Conservation (phyloP, 2,329 filamentous ascomycete species). For the Pestalotiopsis sp. region DNA sequence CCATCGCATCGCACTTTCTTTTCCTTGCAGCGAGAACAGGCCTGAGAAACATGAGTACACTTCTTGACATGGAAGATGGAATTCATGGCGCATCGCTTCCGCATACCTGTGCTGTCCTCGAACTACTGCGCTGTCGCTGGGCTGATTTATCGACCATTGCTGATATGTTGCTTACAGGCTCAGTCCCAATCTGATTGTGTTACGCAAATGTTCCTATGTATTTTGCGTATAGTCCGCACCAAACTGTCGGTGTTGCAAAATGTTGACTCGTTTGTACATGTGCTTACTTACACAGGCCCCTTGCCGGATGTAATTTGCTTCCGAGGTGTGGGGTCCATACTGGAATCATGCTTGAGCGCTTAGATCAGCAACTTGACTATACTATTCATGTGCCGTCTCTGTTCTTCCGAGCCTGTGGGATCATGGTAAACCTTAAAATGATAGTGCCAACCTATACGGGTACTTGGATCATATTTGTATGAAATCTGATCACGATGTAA, state of each 20-base stretch:
- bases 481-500: not conserved
- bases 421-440: no score
- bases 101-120: not conserved
- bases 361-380: not conserved
- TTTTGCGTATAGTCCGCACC: not conserved
- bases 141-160: not conserved
- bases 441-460: no score
- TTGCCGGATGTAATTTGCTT: not conserved
- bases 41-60: not conserved
- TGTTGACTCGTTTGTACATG: not conserved
- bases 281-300: not conserved
- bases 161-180: not conserved
- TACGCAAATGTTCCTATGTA: not conserved
- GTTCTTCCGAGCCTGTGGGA: not conserved
- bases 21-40: not conserved
- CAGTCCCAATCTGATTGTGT: no score
- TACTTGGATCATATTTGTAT: no score
- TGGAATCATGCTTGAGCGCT: not conserved
- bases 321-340: not conserved
- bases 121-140: not conserved
- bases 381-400: not conserved
- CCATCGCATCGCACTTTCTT: slow-evolving; percentile 7
- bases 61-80: not conserved
- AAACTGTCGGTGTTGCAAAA: not conserved
- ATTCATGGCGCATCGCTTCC: not conserved